A percentile compares a stretch with the other conserved stretches of the same genome.
phyloP scores from a whole-genome alignment of 305 asterid species.

The Petunia hybrid region DNA sequence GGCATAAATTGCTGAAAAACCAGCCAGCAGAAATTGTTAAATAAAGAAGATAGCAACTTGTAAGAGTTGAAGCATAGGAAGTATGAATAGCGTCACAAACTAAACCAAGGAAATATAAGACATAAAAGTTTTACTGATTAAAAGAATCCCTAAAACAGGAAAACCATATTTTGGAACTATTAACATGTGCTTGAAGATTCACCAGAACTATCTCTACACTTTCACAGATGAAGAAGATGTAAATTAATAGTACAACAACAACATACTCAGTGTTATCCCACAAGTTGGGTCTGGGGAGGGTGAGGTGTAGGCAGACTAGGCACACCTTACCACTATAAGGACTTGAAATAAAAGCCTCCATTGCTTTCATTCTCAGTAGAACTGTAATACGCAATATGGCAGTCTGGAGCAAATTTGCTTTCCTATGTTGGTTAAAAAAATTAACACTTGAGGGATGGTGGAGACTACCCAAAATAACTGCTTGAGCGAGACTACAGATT shows the following conservation, averaged over 20 bases:
- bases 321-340: background rate
- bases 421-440: slow-evolving; percentile 14
- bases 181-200: background rate
- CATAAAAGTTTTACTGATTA: background rate
- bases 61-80: background rate
- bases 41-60: background rate
- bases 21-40: slow-evolving; percentile 20
- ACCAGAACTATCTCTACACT: background rate
- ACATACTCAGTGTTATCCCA: too few species aligned
- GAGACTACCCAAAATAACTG: background rate
- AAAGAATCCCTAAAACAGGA: background rate
- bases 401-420: background rate
- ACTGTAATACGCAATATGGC: background rate
- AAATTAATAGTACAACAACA: background rate
- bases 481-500: background rate
- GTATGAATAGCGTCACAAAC: slow-evolving; percentile 21
- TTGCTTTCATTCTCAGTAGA: background rate
- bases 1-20: slow-evolving; percentile 83
- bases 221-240: background rate
- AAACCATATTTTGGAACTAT: slow-evolving; percentile 20
- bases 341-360: slow-evolving; percentile 7
- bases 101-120: slow-evolving; percentile 13
- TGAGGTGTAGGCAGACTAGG: too few species aligned
- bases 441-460: background rate
- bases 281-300: too few species aligned